phyloP scores from a whole-genome alignment of 176 grass and related monocot genomes.

The Rhynchospora pubera region DNA sequence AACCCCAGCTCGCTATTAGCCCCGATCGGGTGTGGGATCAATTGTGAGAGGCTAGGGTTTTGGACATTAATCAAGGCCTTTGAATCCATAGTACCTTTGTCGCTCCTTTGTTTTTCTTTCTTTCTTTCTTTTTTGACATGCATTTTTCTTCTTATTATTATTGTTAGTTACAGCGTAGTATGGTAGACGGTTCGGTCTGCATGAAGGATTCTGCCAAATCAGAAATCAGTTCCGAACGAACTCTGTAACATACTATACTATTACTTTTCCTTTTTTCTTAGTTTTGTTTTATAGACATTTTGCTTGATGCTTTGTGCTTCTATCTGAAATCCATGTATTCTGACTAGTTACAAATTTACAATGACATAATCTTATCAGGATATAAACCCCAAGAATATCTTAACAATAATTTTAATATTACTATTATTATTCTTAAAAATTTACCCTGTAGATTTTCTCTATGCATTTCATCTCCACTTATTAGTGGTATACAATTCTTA shows the following conservation, averaged over 20 bases:
- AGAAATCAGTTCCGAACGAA: not conserved
- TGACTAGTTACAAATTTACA: not conserved
- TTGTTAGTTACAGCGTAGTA: not conserved
- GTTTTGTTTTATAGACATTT: not conserved
- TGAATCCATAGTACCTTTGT: not conserved
- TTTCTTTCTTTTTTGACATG: not conserved
- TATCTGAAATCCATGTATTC: not conserved
- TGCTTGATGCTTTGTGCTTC: not conserved
- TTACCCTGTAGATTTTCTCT: not conserved
- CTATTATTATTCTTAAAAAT: not conserved
- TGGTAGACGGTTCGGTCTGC: not conserved
- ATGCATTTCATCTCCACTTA: not conserved
- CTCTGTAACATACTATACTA: constrained; percentile 8
- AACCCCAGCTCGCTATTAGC: not conserved
- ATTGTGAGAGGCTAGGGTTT: not conserved
- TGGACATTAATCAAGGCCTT: not conserved
- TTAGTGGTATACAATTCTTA: not conserved
- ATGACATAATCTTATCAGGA: not conserved
- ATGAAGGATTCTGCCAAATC: constrained; percentile 15
- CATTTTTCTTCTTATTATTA: not conserved
- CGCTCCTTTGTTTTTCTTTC: not conserved
- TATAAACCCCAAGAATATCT: not conserved
- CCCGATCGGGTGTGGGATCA: not conserved
- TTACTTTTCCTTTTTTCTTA: not conserved
- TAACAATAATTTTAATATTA: not conserved